Evolutionary conservation across 2,329 filamentous ascomycete genomes (phyloP).

Genomic region (Xylaria sp.): DNA sequence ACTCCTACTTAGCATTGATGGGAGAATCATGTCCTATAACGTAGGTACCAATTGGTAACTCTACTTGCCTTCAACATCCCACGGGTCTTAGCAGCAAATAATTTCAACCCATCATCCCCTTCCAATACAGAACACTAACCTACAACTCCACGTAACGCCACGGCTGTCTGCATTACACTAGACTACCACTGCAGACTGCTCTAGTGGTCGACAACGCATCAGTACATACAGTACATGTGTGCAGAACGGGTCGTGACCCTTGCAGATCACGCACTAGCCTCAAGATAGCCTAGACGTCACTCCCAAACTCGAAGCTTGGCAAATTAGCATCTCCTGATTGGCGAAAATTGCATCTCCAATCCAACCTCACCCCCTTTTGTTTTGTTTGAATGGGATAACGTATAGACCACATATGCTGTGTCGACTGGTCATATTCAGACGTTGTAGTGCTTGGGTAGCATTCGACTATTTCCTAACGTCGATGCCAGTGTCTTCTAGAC

Average conservation of each 20-base stretch:
- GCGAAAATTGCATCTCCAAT: conserved; percentile 11
- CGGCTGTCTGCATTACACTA: not conserved
- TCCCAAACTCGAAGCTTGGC: conserved; percentile 25
- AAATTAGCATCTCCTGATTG: conserved; percentile 22
- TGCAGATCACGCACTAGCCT: conserved; percentile 14
- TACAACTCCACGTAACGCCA: not conserved
- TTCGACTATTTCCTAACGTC: no score
- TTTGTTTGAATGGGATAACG: not conserved
- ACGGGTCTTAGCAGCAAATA: no score
- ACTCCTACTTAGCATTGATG: no score
- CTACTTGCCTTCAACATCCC: no score
- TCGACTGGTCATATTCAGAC: not conserved
- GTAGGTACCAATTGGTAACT: no score
- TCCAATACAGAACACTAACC: not conserved
- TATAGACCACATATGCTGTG: not conserved
- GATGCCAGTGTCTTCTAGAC: no score
- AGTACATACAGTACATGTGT: not conserved
- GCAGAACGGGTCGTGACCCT: conserved; percentile 1
- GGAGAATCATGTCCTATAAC: no score
- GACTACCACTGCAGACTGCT: not conserved
- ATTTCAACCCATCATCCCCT: not conserved
- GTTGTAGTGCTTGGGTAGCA: not conserved
- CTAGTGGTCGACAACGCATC: conserved; percentile 16
- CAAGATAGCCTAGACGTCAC: conserved; percentile 9
- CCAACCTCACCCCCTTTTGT: conserved; percentile 14